These are phyloP conservation scores for Auriscalpium vulgare DNA, from an alignment of 768 basidiomycete genomes.

Conservation along the genomic window DNA sequence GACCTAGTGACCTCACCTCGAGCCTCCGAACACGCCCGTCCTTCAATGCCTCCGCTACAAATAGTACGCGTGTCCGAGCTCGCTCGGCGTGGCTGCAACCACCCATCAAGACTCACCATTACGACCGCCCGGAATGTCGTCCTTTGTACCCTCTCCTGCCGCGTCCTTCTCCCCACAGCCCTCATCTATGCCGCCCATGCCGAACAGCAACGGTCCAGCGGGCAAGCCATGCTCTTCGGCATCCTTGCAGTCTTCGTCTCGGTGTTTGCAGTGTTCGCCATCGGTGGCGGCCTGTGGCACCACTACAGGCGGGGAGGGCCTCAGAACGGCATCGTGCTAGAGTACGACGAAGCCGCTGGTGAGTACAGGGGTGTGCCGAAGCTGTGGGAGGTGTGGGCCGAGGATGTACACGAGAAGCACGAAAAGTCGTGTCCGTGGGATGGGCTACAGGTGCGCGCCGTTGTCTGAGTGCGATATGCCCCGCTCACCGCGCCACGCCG, in stretches of 20 bases:
- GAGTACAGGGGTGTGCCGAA: neutral
- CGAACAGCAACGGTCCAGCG: neutral
- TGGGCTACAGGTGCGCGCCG: too few species aligned
- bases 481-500: too few species aligned
- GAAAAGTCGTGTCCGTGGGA: too few species aligned
- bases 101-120: neutral
- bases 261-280: neutral
- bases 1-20: too few species aligned
- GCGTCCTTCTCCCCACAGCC: neutral
- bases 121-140: constrained; percentile 1
- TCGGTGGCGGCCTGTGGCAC: constrained; percentile 6
- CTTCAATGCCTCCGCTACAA: neutral
- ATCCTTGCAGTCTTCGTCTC: constrained; percentile 1
- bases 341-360: neutral
- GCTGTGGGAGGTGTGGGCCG: constrained; percentile 10
- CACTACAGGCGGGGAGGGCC: neutral
- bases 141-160: neutral
- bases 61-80: neutral
- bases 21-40: too few species aligned
- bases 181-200: neutral
- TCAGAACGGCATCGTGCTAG: neutral
- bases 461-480: too few species aligned
- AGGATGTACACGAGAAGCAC: neutral
- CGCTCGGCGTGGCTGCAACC: neutral
- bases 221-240: constrained; percentile 1